Evolutionary conservation across 768 basidiomycete genomes (phyloP).

Genomic region (Trametes meyenii): DNA sequence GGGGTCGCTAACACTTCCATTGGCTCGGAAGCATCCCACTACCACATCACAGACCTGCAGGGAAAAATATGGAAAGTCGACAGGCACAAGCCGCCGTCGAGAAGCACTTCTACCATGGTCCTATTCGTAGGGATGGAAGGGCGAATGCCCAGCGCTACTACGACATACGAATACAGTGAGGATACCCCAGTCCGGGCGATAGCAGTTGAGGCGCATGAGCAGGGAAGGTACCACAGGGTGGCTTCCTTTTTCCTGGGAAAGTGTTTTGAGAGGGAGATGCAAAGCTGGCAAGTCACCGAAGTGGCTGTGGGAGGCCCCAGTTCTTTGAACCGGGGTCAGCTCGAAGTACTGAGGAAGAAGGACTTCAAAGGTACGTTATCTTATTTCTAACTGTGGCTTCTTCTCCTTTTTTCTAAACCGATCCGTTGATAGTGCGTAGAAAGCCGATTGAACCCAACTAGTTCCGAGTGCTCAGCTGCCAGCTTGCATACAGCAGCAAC

Average conservation of each 20-base stretch:
- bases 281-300: slow-evolving; percentile 1
- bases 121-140: neutral
- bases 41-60: neutral
- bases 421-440: neutral
- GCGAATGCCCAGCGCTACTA: neutral
- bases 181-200: slow-evolving; percentile 8
- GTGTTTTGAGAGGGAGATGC: slow-evolving; percentile 5
- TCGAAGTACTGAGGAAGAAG: neutral
- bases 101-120: no score
- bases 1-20: slow-evolving; percentile 3
- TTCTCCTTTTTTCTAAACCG: no score
- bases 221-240: slow-evolving; percentile 2
- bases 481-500: no score
- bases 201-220: neutral
- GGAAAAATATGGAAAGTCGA: slow-evolving; percentile 6
- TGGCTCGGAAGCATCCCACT: neutral
- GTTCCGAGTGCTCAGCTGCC: neutral
- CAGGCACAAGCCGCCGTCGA: neutral
- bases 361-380: slow-evolving; percentile 2
- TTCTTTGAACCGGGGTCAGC: neutral
- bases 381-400: neutral
- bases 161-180: slow-evolving; percentile 1
- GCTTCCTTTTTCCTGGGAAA: slow-evolving; percentile 13
- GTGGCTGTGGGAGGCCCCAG: slow-evolving; percentile 1
- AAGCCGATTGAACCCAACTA: slow-evolving; percentile 12